Evolutionary conservation across 805 yeast genomes (phyloP), one percentile per base, ranked within the genome.

Genomic region (Blastobotrys terrestris): DNA sequence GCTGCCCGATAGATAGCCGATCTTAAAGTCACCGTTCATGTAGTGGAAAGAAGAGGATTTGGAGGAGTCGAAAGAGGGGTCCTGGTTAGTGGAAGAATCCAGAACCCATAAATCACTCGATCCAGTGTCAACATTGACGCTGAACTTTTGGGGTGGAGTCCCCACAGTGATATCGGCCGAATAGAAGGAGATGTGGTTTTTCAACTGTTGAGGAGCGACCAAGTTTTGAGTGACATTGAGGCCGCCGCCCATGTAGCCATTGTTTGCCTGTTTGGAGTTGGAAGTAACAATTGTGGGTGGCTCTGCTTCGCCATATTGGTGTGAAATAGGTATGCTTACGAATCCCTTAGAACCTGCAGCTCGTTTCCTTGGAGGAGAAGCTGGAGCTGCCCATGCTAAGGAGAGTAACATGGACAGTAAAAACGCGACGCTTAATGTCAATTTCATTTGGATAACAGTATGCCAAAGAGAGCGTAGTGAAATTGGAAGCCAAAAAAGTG

Each of bases 21-120:
- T 59, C 26, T 46, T 21, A 50, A 61, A 60, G 41, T 50, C 54
- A 50, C 48, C 39, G 54, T 55, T 58, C 44, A 60, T 44, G 15
- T 49, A 47, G 55, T 57, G 40, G 52, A 50, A 58, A 13, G 65
- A 53, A n/a, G 60, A 52, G 14, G 63, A 58, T 15, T 50, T 45
- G 43, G 46, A 42, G 14, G 31, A 18, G 48, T 46, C 42, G 50
- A 53, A 53, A 19, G 41, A 26, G 1, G 52, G 54, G 13, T 41
- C 43, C 44, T 47, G 46, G 22, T 54, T 54, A 7, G 54, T 39
- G 21, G 31, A 15, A 7, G 46, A 21, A 13, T 21, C 26, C 39
- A 48, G 70, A 19, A 83, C 77, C 85, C 85, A 83, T 46, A 83
- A 63, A 62, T 83, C 88, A 0, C 84, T 75, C 0, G 88, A 83